Base-by-base conservation (phyloP, 768 basidiomycete species). In the Pleurotus citrinopileatus region DNA sequence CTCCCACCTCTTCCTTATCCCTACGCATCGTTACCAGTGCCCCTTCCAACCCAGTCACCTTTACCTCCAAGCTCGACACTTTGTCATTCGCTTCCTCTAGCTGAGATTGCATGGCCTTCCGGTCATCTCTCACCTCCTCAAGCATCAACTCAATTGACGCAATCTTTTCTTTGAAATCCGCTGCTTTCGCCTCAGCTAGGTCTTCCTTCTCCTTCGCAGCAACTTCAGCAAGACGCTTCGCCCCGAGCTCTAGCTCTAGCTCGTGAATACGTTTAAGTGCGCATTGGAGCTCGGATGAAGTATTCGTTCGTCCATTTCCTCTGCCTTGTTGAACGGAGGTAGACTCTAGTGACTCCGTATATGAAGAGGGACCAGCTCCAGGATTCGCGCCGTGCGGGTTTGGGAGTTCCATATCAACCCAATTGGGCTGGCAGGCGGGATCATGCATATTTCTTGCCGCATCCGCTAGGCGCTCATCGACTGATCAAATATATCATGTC, bases 391-490 rank as follows among this genome's bases (percentile, higher is more conserved):
- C 8, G 15, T 15, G 8, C 15, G 20, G 48, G 15, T 22, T 32
- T 22, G 17, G 29, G 10, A 22, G 34, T 26, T 36, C 0, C 20
- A 37, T 13, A 9, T 37, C 5, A 36, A 20, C 34, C 20, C 23
- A 13, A 36, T 19, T 12, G 10, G 32, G 46, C 19, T 17, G 12
- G 29, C 29, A 27, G 46, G 28, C 46, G 15, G 48, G 32, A 36
- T 34, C 19, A 32, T 12, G 29, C 20, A 32, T 9, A 7, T 40
- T 40, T 19, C 19, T 13, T 34, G 29, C 15, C 20, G 32, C 34
- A 36, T 51, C 48, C 10, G 19, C 34, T 34, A 51, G 17, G 2
- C 48, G 29, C 17, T 51, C 48, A n/a, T 51, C 48, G 10, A 51
- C 48, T 51, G 15, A 7, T 15, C 5, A 23, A n/a, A 51, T 34